phyloP scores from a whole-genome alignment of 2,329 filamentous ascomycete species.

The Penicillium sp. region DNA sequence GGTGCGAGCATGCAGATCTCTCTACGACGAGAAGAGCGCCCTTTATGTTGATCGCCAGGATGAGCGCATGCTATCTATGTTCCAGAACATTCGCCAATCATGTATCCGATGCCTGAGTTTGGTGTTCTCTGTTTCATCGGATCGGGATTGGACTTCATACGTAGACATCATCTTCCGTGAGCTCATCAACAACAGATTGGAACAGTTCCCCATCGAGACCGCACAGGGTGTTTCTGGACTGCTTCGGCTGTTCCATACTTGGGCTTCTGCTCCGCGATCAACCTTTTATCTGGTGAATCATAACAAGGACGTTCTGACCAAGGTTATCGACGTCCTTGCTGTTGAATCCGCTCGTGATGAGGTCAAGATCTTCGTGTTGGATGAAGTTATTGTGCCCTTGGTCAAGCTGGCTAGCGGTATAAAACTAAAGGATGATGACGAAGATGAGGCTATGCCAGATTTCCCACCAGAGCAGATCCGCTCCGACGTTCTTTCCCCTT shows the following conservation, averaged over 20 bases:
- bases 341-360: constrained; percentile 80
- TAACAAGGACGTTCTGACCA: constrained; percentile 65
- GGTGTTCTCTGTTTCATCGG: constrained; percentile 75
- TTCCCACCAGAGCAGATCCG: constrained; percentile 49
- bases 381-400: constrained; percentile 72
- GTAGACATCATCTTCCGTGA: constrained; percentile 73
- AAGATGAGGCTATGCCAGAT: constrained; percentile 54
- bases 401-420: constrained; percentile 64
- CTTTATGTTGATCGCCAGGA: constrained; percentile 39
- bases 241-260: constrained; percentile 79
- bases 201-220: constrained; percentile 81
- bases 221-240: constrained; percentile 87
- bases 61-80: constrained; percentile 40
- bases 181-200: constrained; percentile 76
- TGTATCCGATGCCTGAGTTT: constrained; percentile 83
- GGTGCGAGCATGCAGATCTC: constrained; percentile 68
- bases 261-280: constrained; percentile 72
- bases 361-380: constrained; percentile 81
- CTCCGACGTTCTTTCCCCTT: constrained; percentile 54
- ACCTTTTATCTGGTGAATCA: constrained; percentile 72
- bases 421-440: constrained; percentile 50
- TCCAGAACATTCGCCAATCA: constrained; percentile 58
- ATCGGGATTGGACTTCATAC: constrained; percentile 75
- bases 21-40: constrained; percentile 42
- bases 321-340: constrained; percentile 74